A percentile compares a stretch with the other conserved stretches of the same genome.
Conservation (phyloP, 2,329 filamentous ascomycete species). For the Sporothrix humicola region DNA sequence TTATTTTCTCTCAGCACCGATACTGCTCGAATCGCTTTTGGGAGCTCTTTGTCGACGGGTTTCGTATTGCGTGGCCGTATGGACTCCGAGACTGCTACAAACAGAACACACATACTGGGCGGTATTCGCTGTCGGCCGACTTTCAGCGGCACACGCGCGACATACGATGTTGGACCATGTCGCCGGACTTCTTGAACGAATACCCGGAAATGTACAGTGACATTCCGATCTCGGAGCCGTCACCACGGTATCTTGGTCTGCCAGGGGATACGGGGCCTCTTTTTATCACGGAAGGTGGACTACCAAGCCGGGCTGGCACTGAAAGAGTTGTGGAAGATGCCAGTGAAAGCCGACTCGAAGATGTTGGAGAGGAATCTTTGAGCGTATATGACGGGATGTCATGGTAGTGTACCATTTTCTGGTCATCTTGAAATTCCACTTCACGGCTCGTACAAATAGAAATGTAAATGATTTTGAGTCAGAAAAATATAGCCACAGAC, state of each 20-base stretch:
- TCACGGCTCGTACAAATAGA: too few relatives aligned
- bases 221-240: not conserved
- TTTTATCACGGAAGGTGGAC: not conserved
- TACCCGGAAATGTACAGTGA: constrained; percentile 8
- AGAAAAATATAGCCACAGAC: not conserved
- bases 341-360: not conserved
- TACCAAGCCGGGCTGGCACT: not conserved
- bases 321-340: not conserved
- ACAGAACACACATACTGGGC: not conserved
- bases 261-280: not conserved
- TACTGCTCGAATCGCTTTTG: not conserved
- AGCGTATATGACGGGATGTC: not conserved
- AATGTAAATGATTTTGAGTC: not conserved
- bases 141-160: not conserved
- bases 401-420: not conserved
- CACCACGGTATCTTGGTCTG: not conserved
- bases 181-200: not conserved
- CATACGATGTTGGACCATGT: not conserved
- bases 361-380: not conserved
- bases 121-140: not conserved
- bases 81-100: not conserved
- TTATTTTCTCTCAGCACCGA: not conserved
- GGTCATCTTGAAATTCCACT: not conserved
- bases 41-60: not conserved
- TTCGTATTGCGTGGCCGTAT: not conserved